Percentiles rank a stretch among this genome's conserved stretches.
Evolutionary conservation across 352 stramenopile genomes (phyloP).

Genomic region (Blastocystis hominis): DNA sequence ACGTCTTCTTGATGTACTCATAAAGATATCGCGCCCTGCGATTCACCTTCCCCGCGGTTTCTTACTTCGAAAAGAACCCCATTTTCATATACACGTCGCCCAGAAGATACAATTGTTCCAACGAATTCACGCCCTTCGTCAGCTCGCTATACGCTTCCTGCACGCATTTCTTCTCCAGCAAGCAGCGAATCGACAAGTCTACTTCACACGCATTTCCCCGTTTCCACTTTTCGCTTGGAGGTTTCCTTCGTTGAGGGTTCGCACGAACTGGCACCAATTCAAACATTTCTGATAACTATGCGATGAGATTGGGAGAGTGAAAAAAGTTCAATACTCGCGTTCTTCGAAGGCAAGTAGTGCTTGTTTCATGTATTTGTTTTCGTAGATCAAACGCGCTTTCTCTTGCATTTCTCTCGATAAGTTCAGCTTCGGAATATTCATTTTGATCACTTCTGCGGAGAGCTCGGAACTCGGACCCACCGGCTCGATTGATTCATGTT

Average conservation of each 20-base stretch:
- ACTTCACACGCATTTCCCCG: neutral
- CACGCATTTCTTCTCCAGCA: neutral
- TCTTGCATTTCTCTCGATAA: neutral
- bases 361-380: slow-evolving; percentile 11
- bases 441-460: neutral
- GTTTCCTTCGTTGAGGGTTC: neutral
- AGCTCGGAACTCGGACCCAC: neutral
- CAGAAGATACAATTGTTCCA: slow-evolving; percentile 15
- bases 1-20: neutral
- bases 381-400: neutral
- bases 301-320: neutral
- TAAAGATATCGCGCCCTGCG: neutral
- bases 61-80: neutral
- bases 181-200: slow-evolving; percentile 6
- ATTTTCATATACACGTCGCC: neutral
- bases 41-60: neutral
- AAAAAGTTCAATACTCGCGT: neutral
- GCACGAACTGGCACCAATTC: neutral
- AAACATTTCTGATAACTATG: slow-evolving; percentile 20
- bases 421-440: neutral
- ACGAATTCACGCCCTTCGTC: neutral
- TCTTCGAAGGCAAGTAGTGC: slow-evolving; percentile 6
- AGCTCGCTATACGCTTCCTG: neutral
- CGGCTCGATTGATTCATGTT: too few relatives aligned
- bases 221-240: neutral